phyloP scores from a whole-genome alignment of 352 stramenopile species.

The Phytophthora vignae region DNA sequence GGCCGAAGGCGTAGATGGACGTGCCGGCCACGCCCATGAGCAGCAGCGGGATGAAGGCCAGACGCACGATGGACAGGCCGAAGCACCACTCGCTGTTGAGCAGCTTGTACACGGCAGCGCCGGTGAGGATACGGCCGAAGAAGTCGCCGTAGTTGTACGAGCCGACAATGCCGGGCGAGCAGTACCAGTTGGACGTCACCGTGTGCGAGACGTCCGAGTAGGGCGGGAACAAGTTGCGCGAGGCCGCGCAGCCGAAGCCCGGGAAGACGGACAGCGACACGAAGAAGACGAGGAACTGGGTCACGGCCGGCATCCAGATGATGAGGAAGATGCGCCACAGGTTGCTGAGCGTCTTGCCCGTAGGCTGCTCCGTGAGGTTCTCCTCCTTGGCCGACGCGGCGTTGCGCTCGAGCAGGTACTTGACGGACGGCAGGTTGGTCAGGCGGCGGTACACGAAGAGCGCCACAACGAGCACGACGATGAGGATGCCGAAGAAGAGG shows the following conservation, averaged over 20 bases:
- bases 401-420: conserved; percentile 67
- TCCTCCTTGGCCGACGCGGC: conserved; percentile 38
- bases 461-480: conserved; percentile 56
- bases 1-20: conserved; percentile 62
- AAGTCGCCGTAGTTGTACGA: conserved; percentile 76
- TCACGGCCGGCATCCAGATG: conserved; percentile 54
- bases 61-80: conserved; percentile 46
- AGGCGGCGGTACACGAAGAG: conserved; percentile 57
- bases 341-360: conserved; percentile 45
- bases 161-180: conserved; percentile 59
- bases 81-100: conserved; percentile 63
- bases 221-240: conserved; percentile 38
- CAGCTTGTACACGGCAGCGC: conserved; percentile 58
- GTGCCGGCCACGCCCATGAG: conserved; percentile 60
- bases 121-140: conserved; percentile 58
- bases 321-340: conserved; percentile 56
- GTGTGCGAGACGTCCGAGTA: conserved; percentile 35
- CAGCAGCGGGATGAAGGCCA: conserved; percentile 66
- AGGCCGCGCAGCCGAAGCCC: conserved; percentile 58
- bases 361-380: conserved; percentile 39
- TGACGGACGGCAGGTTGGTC: conserved; percentile 46
- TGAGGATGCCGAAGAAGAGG: conserved; percentile 66
- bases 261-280: conserved; percentile 61
- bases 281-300: conserved; percentile 72
- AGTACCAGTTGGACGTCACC: conserved; percentile 52